Evolutionary conservation across 768 basidiomycete genomes (phyloP).

Genomic region (Boletus tylopilopsis): DNA sequence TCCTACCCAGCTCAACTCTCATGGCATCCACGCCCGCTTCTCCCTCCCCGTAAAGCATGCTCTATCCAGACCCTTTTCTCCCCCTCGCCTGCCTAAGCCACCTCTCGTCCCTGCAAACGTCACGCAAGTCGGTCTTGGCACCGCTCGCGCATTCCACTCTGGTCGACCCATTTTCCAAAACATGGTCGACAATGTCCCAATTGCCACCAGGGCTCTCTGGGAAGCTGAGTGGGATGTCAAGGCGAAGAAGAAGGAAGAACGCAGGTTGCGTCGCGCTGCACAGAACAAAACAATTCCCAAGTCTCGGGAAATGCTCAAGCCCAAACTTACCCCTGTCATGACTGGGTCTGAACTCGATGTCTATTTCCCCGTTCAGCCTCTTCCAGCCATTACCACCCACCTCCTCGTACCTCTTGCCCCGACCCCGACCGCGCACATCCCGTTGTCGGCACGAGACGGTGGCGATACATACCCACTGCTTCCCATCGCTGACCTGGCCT

Average conservation of each 20-base stretch:
- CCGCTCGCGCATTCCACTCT: constrained; percentile 71
- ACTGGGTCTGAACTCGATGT: constrained; percentile 43
- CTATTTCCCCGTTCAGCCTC: constrained; percentile 50
- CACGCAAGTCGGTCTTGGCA: constrained; percentile 70
- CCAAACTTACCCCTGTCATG: constrained; percentile 11
- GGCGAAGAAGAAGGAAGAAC: constrained; percentile 40
- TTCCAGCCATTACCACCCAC: constrained; percentile 50
- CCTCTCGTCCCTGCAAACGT: constrained; percentile 46
- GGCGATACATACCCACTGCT: constrained; percentile 37
- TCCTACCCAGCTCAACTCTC: constrained; percentile 16
- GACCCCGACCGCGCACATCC: constrained; percentile 63
- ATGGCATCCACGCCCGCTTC: constrained; percentile 50
- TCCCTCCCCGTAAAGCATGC: constrained; percentile 54
- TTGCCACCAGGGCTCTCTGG: constrained; percentile 69
- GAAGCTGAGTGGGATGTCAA: constrained; percentile 70
- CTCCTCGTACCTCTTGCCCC: constrained; percentile 78
- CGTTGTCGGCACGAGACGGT: constrained; percentile 38
- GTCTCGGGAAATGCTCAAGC: constrained; percentile 29
- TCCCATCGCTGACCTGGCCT: constrained; percentile 49
- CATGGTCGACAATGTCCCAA: constrained; percentile 73
- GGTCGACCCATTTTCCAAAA: constrained; percentile 76
- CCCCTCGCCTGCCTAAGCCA: constrained; percentile 57
- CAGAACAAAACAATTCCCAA: constrained; percentile 18
- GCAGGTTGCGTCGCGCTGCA: constrained; percentile 20
- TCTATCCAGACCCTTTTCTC: constrained; percentile 42